Base-by-base conservation (phyloP, 306 rosid species). In the Sophora flavescens region DNA sequence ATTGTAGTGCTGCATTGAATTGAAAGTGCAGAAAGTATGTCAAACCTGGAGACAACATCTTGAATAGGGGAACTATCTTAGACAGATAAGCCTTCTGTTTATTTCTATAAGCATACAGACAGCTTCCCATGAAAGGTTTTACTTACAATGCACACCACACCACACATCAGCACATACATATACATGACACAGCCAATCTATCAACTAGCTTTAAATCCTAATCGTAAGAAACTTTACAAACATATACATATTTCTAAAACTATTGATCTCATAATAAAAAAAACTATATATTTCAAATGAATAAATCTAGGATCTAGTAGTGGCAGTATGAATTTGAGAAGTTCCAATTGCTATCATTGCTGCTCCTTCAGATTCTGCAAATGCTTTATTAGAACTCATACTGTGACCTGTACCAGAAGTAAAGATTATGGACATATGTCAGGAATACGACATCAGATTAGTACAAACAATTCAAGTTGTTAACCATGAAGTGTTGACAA, bases 351-450 rank as follows among this genome's bases (percentile, higher is more conserved):
- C 83, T 80, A 63, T 36, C 59, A 51, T 30, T 58, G 48, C n/a
- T 1, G 45, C 60, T 17, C 72, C 75, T 79, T 75, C 57, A 45
- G 16, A 52, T 53, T 67, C 72, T 35, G 59, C 57, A 32, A 30
- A 51, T 41, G 51, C 44, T 35, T 76, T 50, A 60, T 53, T 75
- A 77, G 18, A 83, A 80, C 12, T 39, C 85, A 60, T 84, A 62
- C 45, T 47, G 60, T 32, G 64, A 59, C 70, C 91, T 88, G 92
- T 86, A 79, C 50, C 38, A 38, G 62, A 79, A 61, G 50, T 18
- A 78, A 70, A 70, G 53, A 63, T 69, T 18, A 65, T 50, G 70
- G 36, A 59, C 52, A 53, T 38, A 10, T 16, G 28, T 70, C 6
- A 59, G 50, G 72, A 57, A 48, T 28, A 53, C 8, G 14, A 68